phyloP scores from a whole-genome alignment of 208 protist species.

The Acanthamoeba sp. region DNA sequence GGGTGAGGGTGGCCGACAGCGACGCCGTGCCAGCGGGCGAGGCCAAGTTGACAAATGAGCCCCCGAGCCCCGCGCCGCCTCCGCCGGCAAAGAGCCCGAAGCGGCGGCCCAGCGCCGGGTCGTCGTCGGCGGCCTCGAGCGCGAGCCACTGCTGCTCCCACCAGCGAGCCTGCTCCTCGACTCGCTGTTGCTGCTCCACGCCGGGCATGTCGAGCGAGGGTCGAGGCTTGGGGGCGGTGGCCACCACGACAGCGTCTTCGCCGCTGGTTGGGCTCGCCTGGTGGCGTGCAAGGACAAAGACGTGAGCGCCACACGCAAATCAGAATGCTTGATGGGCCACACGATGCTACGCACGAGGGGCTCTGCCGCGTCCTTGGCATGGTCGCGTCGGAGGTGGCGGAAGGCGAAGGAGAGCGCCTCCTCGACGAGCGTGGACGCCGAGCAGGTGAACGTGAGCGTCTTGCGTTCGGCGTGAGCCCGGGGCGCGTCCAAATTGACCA shows the following conservation, averaged over 20 bases:
- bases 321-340: background rate
- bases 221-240: background rate
- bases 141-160: conserved; percentile 52
- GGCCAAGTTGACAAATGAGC: conserved; percentile 8
- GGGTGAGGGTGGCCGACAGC: background rate
- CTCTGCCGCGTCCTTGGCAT: background rate
- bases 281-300: too few species aligned
- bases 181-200: background rate
- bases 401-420: conserved; percentile 59
- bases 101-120: background rate
- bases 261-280: too few species aligned
- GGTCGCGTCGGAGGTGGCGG: background rate
- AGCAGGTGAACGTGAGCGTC: conserved; percentile 9
- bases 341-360: background rate
- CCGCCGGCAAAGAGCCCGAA: conserved; percentile 31
- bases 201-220: background rate
- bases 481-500: background rate
- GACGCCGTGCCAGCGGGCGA: background rate
- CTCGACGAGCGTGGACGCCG: conserved; percentile 23
- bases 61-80: background rate
- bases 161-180: conserved; percentile 7
- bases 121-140: background rate
- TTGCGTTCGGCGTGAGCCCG: background rate
- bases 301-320: background rate
- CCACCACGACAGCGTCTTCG: background rate